phyloP scores from a whole-genome alignment of 768 basidiomycete species.

The Hemileccinum rubropunctum region DNA sequence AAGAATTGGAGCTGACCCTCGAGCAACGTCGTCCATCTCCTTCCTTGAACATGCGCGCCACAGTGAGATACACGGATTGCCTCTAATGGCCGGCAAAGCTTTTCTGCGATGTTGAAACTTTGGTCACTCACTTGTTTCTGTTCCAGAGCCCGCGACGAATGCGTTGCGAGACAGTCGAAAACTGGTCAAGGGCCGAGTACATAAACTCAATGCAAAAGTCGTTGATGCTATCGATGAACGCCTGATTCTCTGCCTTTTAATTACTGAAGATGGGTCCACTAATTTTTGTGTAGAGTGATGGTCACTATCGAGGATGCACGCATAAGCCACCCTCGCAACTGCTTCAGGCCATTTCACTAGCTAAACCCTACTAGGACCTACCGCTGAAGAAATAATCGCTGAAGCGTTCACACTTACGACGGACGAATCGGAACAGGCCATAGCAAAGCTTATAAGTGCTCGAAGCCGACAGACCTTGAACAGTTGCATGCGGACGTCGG shows the following conservation, averaged over 20 bases:
- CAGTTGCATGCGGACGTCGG: conserved; percentile 59
- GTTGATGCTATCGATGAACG: conserved; percentile 73
- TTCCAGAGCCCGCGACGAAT: no score
- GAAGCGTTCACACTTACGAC: conserved; percentile 62
- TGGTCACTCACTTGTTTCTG: no score
- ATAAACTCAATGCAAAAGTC: conserved; percentile 64
- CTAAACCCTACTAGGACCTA: conserved; percentile 33
- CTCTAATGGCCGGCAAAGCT: no score
- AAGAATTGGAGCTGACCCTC: no score
- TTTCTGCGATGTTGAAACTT: no score
- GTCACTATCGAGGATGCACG: conserved; percentile 45
- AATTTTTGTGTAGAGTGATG: conserved; percentile 48
- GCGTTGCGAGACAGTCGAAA: no score
- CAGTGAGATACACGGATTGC: no score
- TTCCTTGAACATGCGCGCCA: conserved; percentile 23
- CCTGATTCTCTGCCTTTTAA: conserved; percentile 18
- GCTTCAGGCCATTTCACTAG: conserved; percentile 40
- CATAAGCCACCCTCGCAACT: conserved; percentile 27
- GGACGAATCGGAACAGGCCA: conserved; percentile 50
- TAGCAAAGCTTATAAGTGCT: conserved; percentile 57
- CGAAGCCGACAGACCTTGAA: conserved; percentile 68
- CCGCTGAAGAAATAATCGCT: conserved; percentile 44
- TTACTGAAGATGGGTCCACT: background rate
- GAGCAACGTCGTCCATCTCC: no score
- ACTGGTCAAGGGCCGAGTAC: conserved; percentile 58